Evolutionary conservation across 768 basidiomycete species (phyloP).

Genomic region (Lanmaoa rubissima): DNA sequence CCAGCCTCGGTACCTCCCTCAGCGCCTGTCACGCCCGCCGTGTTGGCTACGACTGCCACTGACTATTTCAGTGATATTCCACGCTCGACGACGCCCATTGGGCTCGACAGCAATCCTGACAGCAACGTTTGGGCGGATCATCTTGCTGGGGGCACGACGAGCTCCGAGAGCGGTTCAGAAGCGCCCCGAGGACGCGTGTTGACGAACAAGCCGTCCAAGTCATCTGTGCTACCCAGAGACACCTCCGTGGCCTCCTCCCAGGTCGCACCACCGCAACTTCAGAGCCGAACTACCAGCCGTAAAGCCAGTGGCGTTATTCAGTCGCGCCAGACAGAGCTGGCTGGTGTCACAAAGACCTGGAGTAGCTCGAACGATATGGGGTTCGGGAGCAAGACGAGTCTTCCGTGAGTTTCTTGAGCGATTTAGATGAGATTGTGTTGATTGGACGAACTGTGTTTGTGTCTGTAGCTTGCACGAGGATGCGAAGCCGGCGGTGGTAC

Average conservation of each 20-base stretch:
- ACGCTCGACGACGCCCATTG: constrained; percentile 25
- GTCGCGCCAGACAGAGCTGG: constrained; percentile 29
- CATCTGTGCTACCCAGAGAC: constrained; percentile 26
- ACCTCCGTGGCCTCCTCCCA: constrained; percentile 28
- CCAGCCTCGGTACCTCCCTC: constrained; percentile 21
- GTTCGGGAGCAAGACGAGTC: constrained; percentile 16
- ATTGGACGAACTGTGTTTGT: neutral
- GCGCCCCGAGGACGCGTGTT: constrained; percentile 17
- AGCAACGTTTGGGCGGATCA: constrained; percentile 32
- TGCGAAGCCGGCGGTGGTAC: constrained; percentile 10
- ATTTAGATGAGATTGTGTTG: neutral
- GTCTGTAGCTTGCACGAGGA: constrained; percentile 26
- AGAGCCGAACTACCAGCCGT: constrained; percentile 26
- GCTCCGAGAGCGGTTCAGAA: constrained; percentile 24
- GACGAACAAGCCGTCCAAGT: constrained; percentile 21
- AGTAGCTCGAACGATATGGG: constrained; percentile 26
- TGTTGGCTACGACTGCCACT: neutral
- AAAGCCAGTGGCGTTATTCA: constrained; percentile 26
- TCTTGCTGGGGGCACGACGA: neutral
- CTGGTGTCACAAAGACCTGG: constrained; percentile 34
- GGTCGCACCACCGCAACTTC: constrained; percentile 5
- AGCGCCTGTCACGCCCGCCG: constrained; percentile 26
- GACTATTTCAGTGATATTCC: constrained; percentile 28
- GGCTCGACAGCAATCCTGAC: constrained; percentile 20
- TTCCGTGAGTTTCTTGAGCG: constrained; percentile 17